Evolutionary conservation across 2,329 filamentous ascomycete genomes (phyloP).

Genomic region (Colletotrichum eremochloae): DNA sequence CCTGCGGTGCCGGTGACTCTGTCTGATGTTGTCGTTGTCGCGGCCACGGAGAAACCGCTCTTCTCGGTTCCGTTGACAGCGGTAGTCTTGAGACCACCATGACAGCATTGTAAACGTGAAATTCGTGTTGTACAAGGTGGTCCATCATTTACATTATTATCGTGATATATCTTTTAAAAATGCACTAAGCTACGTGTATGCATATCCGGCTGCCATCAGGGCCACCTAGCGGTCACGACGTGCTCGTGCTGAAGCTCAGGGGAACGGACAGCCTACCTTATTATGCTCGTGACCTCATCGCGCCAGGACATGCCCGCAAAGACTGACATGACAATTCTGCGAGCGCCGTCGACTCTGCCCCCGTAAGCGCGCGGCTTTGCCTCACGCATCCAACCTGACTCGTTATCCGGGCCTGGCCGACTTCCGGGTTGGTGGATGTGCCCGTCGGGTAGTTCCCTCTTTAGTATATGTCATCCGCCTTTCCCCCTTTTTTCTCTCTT

Average conservation of each 20-base stretch:
- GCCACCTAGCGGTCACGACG: not conserved
- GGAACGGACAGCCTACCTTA: not conserved
- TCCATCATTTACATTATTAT: not conserved
- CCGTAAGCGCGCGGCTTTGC: slow-evolving; percentile 15
- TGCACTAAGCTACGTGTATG: not conserved
- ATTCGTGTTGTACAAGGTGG: not conserved
- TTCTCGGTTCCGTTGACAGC: not conserved
- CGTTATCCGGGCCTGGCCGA: not conserved
- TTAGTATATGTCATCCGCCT: not conserved
- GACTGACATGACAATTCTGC: not conserved
- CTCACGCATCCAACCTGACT: not conserved
- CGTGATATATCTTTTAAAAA: not conserved
- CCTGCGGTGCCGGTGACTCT: not conserved
- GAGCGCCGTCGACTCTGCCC: not conserved
- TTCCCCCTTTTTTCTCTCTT: not conserved
- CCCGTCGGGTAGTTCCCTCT: not conserved
- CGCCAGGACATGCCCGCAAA: not conserved
- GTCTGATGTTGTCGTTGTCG: not conserved
- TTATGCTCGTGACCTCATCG: not conserved
- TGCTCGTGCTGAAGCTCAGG: not conserved
- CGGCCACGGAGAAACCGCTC: too few relatives aligned
- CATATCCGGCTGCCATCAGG: not conserved
- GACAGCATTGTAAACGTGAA: not conserved
- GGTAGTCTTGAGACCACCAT: not conserved
- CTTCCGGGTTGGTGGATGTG: not conserved